These are phyloP conservation scores for Chlorella sp. DNA, from an alignment of 139 green algal genomes.

Conservation along the genomic window DNA sequence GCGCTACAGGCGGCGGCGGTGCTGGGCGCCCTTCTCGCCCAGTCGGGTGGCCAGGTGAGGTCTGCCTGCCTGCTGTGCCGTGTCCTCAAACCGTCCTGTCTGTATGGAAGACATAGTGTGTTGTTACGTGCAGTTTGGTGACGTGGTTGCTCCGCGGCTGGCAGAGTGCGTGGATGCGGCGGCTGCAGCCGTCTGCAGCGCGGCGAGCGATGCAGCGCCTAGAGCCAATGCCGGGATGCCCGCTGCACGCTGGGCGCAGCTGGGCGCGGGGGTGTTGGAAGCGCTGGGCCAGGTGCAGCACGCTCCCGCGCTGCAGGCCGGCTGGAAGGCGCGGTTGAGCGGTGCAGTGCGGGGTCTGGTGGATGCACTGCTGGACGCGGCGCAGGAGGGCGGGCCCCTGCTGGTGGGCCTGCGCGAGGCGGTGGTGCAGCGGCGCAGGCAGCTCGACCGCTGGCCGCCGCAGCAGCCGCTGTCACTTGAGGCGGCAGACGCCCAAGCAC, in stretches of 20 bases:
- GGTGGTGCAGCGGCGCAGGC: background rate
- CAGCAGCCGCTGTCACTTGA: background rate
- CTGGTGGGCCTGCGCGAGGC: background rate
- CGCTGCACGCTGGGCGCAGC: background rate
- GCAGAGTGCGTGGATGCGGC: background rate
- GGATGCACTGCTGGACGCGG: background rate
- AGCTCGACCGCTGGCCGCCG: constrained; percentile 7
- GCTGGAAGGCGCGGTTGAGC: constrained; percentile 18
- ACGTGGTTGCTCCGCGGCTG: constrained; percentile 2
- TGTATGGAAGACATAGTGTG: constrained; percentile 15
- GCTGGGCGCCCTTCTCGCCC: background rate
- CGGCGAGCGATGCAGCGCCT: background rate
- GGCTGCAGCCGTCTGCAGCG: constrained; percentile 1
- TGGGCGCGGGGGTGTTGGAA: background rate
- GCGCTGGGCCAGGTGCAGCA: constrained; percentile 12
- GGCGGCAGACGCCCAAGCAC: background rate
- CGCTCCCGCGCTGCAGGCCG: constrained; percentile 7
- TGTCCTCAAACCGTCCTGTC: background rate
- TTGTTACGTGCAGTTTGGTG: too few relatives aligned
- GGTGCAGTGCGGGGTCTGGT: background rate
- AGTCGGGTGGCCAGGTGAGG: too few relatives aligned
- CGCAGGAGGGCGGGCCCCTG: constrained; percentile 6
- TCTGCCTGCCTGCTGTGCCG: too few relatives aligned
- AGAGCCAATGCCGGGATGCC: background rate
- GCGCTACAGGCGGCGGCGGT: background rate